phyloP scores from a whole-genome alignment of 202 grass and related monocot species.

The Cymbopogon flexuosus region DNA sequence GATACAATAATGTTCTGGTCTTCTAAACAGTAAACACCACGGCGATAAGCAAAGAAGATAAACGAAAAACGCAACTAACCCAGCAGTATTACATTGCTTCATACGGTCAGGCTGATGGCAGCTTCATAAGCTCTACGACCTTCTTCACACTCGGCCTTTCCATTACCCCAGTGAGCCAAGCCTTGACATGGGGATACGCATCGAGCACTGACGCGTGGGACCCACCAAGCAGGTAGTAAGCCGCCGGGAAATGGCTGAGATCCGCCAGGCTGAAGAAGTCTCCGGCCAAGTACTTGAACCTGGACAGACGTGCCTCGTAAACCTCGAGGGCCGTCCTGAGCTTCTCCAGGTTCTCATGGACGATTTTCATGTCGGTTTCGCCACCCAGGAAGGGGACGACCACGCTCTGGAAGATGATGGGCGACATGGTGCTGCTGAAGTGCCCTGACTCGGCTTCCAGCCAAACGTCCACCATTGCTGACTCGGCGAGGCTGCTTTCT shows the following conservation, averaged over 20 bases:
- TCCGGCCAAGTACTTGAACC: slow-evolving; percentile 32
- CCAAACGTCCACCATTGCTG: slow-evolving; percentile 54
- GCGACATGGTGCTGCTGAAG: slow-evolving; percentile 8
- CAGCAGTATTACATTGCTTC: no score
- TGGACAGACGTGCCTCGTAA: slow-evolving; percentile 34
- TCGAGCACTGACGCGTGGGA: slow-evolving; percentile 18
- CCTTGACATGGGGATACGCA: slow-evolving; percentile 24
- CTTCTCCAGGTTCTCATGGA: slow-evolving; percentile 21
- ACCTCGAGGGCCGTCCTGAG: slow-evolving; percentile 26
- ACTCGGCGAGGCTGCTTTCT: slow-evolving; percentile 24
- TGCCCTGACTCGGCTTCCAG: slow-evolving; percentile 42
- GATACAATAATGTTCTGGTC: no score
- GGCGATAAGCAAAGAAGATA: no score
- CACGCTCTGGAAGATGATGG: slow-evolving; percentile 29
- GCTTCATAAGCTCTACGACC: slow-evolving; percentile 8
- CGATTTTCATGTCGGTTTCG: background rate
- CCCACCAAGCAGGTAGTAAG: background rate
- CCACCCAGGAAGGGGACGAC: slow-evolving; percentile 22
- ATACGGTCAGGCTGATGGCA: background rate
- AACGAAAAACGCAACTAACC: no score
- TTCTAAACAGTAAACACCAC: no score
- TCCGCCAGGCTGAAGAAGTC: slow-evolving; percentile 45
- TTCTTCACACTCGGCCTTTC: slow-evolving; percentile 16
- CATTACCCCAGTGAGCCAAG: slow-evolving; percentile 25
- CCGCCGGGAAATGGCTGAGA: slow-evolving; percentile 22